Evolutionary conservation across 108 stramenopile genomes (phyloP), one percentile per base, ranked within the genome.

Genomic region (Chaetoceros muelleri): DNA sequence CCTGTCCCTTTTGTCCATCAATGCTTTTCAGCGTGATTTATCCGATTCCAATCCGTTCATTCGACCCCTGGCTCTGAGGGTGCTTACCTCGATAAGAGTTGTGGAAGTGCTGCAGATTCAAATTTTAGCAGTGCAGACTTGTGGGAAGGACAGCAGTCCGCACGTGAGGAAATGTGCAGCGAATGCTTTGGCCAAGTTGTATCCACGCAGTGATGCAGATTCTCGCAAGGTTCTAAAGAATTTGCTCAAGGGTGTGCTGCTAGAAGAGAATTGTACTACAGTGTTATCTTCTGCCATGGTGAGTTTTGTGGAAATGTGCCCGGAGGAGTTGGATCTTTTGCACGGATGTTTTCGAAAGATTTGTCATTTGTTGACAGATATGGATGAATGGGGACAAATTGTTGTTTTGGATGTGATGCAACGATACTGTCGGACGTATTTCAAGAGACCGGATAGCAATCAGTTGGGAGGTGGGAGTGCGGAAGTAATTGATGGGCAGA

Each of bases 361-460:
- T 27, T 99, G 99, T 76, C 91, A 94, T 60, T 71, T 97, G 51
- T 62, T 99, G 47, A 93, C 96, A 0, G 99, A 99, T 74, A 82
- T 97, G 75, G 99, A 99, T 73, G 99, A 99, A 71, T 99, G 99
- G 99, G 93, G 90, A 21, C 96, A 99, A 72, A 82, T 96, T 44
- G 64, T 88, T 24, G 72, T 90, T 0, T 67, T 98, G 20, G 79
- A 95, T 59, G 64, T 74, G 27, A 61, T 98, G 52, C 68, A 76
- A 27, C 66, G 95, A 22, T 99, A 99, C 73, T 87, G 92, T 57
- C 82, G 99, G 22, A 76, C 26, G 25, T 93, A 82, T 62, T 99
- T 99, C 73, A 64, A 71, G 61, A 71, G 72, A 48, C 92, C 92
- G n/a, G 24, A 56, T 28, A n/a, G n/a, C n/a, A 58, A 52, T 25